Conservation (phyloP, 2,329 filamentous ascomycete genomes). For the Cladophialophora chaetospira region DNA sequence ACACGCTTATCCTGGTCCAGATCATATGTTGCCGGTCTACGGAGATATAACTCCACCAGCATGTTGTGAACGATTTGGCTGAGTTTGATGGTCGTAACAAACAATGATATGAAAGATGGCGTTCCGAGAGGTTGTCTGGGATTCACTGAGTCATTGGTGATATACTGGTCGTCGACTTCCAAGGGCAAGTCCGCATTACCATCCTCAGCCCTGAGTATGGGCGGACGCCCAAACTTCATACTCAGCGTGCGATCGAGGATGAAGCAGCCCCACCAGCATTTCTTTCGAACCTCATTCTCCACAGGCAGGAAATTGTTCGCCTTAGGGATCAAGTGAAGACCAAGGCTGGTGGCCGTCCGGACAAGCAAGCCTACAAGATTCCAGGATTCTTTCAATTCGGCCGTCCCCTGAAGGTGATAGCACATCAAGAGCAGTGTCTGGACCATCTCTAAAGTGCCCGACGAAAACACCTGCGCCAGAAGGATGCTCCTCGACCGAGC, state of each 20-base stretch:
- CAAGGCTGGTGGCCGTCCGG: slow-evolving; percentile 6
- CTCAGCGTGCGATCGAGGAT: not conserved
- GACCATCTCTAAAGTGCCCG: slow-evolving; percentile 5
- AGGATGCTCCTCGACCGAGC: slow-evolving; percentile 1
- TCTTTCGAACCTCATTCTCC: not conserved
- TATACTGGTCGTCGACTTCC: slow-evolving; percentile 1
- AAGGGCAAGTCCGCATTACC: not conserved
- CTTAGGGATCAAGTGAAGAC: slow-evolving; percentile 5
- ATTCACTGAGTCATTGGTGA: not conserved
- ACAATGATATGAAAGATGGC: not conserved
- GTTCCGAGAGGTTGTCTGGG: not conserved
- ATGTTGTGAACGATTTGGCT: not conserved
- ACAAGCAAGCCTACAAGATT: slow-evolving; percentile 4
- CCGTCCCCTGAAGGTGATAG: slow-evolving; percentile 17
- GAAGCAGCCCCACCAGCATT: slow-evolving; percentile 1
- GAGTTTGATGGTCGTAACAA: not conserved
- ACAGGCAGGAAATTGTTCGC: not conserved
- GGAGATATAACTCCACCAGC: not conserved
- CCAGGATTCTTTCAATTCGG: slow-evolving; percentile 19
- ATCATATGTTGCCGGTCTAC: not conserved
- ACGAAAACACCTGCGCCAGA: slow-evolving; percentile 6
- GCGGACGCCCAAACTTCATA: not conserved
- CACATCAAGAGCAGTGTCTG: slow-evolving; percentile 18
- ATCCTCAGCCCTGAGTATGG: not conserved
- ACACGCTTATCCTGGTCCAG: not conserved